Base-by-base conservation (phyloP, 176 grass and related monocot species). In the Puccinellia tenuiflora region DNA sequence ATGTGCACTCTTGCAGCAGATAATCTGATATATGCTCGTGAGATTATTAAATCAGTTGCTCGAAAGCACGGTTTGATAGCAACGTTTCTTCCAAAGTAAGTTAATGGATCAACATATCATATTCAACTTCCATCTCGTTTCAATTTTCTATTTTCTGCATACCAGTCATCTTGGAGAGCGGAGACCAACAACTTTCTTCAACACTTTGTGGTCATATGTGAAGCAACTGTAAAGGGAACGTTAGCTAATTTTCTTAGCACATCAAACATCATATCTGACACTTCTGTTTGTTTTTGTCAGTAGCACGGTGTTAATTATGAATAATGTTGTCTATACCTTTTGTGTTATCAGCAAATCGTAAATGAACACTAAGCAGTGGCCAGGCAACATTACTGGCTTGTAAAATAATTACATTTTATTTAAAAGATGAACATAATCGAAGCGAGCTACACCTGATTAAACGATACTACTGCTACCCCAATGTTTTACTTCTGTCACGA, bases 61-160 rank as follows among this genome's bases (percentile, higher is more conserved):
- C 90, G 91, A 79, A 95, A 95, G 89, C 90, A 98, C 60, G 85
- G 77, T 15, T 78, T 98, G 51, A 55, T 93, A 76, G 91, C 92
- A 67, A 98, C 96, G 57, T 92, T 95, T 86, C 71, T 98, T 87
- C 96, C 96, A 81, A 95, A 95, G 91, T 97, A 97, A 93, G 92
- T 91, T 78, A 9, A 54, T 83, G 67, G 75, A 43, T 80, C 39
- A 37, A 26, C 10, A 48, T 57, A 57, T 47, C 48, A 75, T 69
- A 60, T 43, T 64, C 48, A 75, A 42, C 38, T 43, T 13, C 28
- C 51, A 38, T 14, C 30, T 12, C 28, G 20, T 89, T 80, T 85
- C 54, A 59, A 4, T 74, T 68, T 85, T 81, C 18, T 54, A 38
- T 54, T 67, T 52, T 80, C 5, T 80, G 45, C 39, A 75, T 83